Conservation (phyloP, 2,329 filamentous ascomycete genomes). For the Mycogone perniciosa region DNA sequence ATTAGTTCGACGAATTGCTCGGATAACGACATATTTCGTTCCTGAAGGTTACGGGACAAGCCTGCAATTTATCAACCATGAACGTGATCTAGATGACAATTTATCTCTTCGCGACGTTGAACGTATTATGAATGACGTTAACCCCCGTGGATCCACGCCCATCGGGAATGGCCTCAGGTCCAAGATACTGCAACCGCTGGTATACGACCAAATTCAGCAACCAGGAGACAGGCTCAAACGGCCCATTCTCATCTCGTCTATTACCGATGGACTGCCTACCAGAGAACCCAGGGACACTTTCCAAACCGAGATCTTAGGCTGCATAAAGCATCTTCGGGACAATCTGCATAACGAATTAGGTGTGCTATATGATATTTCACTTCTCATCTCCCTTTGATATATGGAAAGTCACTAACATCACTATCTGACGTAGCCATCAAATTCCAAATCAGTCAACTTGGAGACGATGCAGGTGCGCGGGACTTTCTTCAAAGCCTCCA, state of each 20-base stretch:
- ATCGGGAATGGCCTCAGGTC: constrained; percentile 3
- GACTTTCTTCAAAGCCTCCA: background rate
- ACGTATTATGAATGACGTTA: background rate
- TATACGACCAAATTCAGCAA: constrained; percentile 1
- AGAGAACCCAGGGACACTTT: background rate
- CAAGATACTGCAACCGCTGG: constrained; percentile 7
- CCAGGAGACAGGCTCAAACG: background rate
- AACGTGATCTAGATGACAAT: background rate
- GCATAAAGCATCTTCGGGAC: background rate
- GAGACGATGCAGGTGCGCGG: background rate
- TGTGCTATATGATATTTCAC: background rate
- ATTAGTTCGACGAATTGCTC: background rate
- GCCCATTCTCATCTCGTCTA: constrained; percentile 6
- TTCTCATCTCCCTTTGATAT: background rate
- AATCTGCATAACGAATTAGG: background rate
- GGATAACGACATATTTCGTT: constrained; percentile 3
- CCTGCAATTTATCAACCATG: constrained; percentile 7
- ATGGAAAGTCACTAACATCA: background rate
- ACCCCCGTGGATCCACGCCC: background rate
- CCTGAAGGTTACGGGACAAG: constrained; percentile 1
- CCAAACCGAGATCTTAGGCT: background rate
- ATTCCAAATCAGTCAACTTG: constrained; percentile 10
- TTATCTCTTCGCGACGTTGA: background rate
- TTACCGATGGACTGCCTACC: constrained; percentile 6
- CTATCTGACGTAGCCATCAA: background rate